phyloP scores from a whole-genome alignment of 768 basidiomycete species.

The Pulveroboletus sp. region DNA sequence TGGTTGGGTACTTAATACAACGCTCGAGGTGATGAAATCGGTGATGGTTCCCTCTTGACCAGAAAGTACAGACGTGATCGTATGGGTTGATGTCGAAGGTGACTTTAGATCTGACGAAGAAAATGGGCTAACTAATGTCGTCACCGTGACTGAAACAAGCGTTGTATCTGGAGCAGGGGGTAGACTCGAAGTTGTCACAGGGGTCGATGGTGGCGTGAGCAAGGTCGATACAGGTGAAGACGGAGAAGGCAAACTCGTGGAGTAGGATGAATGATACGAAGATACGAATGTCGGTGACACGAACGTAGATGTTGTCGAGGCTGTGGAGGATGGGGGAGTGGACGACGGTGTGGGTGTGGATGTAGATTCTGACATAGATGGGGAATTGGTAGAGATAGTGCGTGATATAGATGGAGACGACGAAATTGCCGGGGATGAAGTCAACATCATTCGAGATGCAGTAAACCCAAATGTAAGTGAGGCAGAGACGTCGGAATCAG shows the following conservation, averaged over 20 bases:
- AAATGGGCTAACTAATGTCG: background rate
- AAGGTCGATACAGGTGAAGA: background rate
- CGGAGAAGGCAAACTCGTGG: background rate
- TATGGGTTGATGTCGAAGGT: slow-evolving; percentile 17
- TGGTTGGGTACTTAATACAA: slow-evolving; percentile 21
- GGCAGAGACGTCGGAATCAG: slow-evolving; percentile 16
- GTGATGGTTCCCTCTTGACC: slow-evolving; percentile 14
- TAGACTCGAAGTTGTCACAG: background rate
- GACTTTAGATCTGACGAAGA: background rate
- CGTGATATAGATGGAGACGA: background rate
- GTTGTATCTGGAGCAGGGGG: slow-evolving; percentile 3
- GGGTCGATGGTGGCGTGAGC: background rate
- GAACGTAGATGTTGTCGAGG: background rate
- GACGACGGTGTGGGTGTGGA: background rate
- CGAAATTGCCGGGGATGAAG: background rate
- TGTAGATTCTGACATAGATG: background rate
- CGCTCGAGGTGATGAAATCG: slow-evolving; percentile 16
- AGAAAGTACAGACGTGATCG: slow-evolving; percentile 15
- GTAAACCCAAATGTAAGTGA: background rate
- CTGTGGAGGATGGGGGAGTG: background rate
- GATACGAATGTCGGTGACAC: background rate
- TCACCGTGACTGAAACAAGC: slow-evolving; percentile 11
- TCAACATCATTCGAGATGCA: background rate
- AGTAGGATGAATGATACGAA: background rate
- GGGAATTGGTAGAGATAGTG: background rate